A percentile compares a stretch with the other conserved stretches of the same genome.
Evolutionary conservation across 306 rosid genomes (phyloP).

Genomic region (Parietaria judaica): DNA sequence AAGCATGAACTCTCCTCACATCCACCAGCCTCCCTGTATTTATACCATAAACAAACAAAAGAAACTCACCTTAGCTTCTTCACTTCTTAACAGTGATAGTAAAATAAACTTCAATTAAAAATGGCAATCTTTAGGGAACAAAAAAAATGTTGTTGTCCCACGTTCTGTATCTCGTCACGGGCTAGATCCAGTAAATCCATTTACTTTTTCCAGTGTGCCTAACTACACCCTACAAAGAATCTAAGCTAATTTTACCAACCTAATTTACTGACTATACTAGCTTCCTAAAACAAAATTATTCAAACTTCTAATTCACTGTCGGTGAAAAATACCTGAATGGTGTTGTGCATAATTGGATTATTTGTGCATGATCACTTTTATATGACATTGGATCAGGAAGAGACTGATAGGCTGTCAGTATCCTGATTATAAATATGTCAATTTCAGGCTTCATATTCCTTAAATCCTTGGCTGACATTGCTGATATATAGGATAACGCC

Average conservation of each 20-base stretch:
- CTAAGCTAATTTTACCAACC: too few species aligned
- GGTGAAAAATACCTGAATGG: constrained; percentile 61
- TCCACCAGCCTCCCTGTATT: constrained; percentile 67
- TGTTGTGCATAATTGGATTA: constrained; percentile 72
- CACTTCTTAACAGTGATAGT: not conserved
- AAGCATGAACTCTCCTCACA: constrained; percentile 92
- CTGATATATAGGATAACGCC: constrained; percentile 64
- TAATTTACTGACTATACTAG: too few species aligned
- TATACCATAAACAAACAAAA: constrained; percentile 21
- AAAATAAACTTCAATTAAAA: not conserved
- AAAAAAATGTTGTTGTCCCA: not conserved
- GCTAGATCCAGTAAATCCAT: too few species aligned
- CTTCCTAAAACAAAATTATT: too few species aligned
- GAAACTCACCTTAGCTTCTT: constrained; percentile 17
- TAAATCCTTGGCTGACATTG: constrained; percentile 54
- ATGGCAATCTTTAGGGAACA: constrained; percentile 6
- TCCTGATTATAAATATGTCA: constrained; percentile 54
- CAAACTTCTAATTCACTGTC: too few species aligned
- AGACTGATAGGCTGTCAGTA: constrained; percentile 77
- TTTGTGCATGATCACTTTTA: constrained; percentile 68
- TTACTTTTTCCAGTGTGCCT: too few species aligned
- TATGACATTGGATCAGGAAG: constrained; percentile 77
- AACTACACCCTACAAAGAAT: too few species aligned
- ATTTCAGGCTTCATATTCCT: constrained; percentile 52
- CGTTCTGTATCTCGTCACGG: too few species aligned